phyloP scores from a whole-genome alignment of 2,329 filamentous ascomycete species.

The Escovopsis weberi region DNA sequence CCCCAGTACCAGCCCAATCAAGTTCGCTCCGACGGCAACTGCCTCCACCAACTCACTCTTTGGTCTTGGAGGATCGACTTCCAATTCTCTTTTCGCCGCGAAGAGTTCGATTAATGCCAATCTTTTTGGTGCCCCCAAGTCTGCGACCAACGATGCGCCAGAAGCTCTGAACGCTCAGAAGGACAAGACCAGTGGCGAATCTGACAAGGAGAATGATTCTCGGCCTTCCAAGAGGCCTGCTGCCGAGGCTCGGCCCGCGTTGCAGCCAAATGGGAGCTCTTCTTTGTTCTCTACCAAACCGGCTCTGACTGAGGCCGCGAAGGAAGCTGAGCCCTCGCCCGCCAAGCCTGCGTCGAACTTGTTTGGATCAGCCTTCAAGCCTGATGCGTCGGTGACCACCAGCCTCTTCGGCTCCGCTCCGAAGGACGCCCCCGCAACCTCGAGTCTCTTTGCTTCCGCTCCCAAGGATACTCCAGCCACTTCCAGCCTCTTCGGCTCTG shows the following conservation, averaged over 20 bases:
- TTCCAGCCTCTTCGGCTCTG: slow-evolving; percentile 23
- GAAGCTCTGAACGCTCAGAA: slow-evolving; percentile 11
- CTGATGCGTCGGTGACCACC: slow-evolving; percentile 13
- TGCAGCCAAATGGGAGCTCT: slow-evolving; percentile 16
- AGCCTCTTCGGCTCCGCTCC: slow-evolving; percentile 24
- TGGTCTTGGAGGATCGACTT: slow-evolving; percentile 14
- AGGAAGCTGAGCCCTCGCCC: slow-evolving; percentile 15
- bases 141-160: slow-evolving; percentile 14
- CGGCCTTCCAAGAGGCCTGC: slow-evolving; percentile 19
- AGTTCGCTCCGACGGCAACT: slow-evolving; percentile 29
- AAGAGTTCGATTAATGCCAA: slow-evolving; percentile 21
- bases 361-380: slow-evolving; percentile 7
- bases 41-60: slow-evolving; percentile 18
- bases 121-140: slow-evolving; percentile 20
- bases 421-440: slow-evolving; percentile 14
- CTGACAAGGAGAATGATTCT: slow-evolving; percentile 30
- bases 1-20: slow-evolving; percentile 37
- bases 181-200: slow-evolving; percentile 23
- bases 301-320: slow-evolving; percentile 12
- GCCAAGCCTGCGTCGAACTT: not conserved
- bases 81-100: slow-evolving; percentile 21
- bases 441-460: slow-evolving; percentile 24
- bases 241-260: slow-evolving; percentile 11
- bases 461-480: slow-evolving; percentile 18
- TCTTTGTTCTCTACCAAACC: slow-evolving; percentile 21